These are phyloP conservation scores for Lactarius deliciosus DNA, from an alignment of 768 basidiomycete species.

Conservation along the genomic window DNA sequence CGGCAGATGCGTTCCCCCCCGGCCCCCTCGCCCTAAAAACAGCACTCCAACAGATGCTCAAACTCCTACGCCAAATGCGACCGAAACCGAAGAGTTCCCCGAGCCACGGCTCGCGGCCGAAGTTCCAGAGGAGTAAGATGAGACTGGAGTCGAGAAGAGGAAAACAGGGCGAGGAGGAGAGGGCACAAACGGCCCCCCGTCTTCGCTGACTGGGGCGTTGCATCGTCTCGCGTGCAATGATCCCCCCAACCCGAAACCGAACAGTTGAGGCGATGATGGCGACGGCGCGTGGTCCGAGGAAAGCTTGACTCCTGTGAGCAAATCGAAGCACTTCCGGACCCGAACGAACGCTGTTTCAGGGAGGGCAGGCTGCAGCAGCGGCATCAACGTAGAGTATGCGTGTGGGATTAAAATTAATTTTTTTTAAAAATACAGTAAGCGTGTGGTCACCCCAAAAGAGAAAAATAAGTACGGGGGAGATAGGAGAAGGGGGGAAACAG, in stretches of 20 bases:
- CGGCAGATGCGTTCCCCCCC: constrained; percentile 10
- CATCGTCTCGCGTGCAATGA: constrained; percentile 2
- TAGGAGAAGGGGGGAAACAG: neutral
- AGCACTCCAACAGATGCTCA: neutral
- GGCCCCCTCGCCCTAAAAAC: neutral
- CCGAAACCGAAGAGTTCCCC: constrained; percentile 20
- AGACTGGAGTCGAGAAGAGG: constrained; percentile 12
- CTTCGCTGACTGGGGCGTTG: constrained; percentile 1
- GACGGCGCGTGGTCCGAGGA: constrained; percentile 9
- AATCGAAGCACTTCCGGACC: constrained; percentile 6
- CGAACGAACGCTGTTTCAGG: neutral
- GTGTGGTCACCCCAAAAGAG: neutral
- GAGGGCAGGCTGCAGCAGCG: neutral
- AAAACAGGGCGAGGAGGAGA: neutral
- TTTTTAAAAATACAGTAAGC: neutral
- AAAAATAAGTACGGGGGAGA: neutral
- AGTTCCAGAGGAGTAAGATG: constrained; percentile 18
- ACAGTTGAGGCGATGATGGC: constrained; percentile 4
- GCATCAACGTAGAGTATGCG: neutral
- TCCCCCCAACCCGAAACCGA: constrained; percentile 4
- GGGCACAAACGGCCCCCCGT: constrained; percentile 4
- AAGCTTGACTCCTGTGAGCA: neutral
- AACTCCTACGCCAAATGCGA: constrained; percentile 10
- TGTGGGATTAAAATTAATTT: neutral
- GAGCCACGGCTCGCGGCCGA: constrained; percentile 13